These are phyloP conservation scores for Euptelea pleiosperma DNA, from an alignment of 164 flowering plant species.

Conservation along the genomic window DNA sequence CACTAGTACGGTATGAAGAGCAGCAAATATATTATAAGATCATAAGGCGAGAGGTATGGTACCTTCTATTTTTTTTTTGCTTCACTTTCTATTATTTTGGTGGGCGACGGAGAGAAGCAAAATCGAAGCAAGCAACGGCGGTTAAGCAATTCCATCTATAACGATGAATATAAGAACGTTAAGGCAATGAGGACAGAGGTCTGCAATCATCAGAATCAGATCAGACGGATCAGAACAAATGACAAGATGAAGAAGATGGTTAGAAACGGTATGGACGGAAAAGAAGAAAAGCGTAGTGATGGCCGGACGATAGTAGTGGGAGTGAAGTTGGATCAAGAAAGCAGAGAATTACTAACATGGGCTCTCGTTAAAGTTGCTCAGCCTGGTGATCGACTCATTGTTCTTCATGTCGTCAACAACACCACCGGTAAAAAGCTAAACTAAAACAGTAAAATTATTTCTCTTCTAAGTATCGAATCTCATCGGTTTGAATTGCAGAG, in stretches of 20 bases:
- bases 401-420: slow-evolving; percentile 67
- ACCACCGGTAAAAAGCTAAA: slow-evolving; percentile 36
- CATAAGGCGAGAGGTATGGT: too few relatives aligned
- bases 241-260: background rate
- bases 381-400: slow-evolving; percentile 78
- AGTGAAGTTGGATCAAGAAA: slow-evolving; percentile 62
- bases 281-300: slow-evolving; percentile 15
- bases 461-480: too few relatives aligned
- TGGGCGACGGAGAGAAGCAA: background rate
- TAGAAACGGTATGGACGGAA: slow-evolving; percentile 12
- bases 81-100: slow-evolving; percentile 2
- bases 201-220: too few relatives aligned
- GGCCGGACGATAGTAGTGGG: slow-evolving; percentile 80
- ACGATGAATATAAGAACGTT: too few relatives aligned
- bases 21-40: too few relatives aligned
- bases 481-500: background rate
- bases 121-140: background rate
- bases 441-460: too few relatives aligned
- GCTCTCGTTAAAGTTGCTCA: slow-evolving; percentile 79
- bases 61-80: too few relatives aligned
- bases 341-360: slow-evolving; percentile 91
- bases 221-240: too few relatives aligned
- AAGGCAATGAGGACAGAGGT: too few relatives aligned
- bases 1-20: too few relatives aligned
- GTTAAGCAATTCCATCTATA: background rate